phyloP scores from a whole-genome alignment of 2,329 filamentous ascomycete species.

The Sporothrix euskadiensis region DNA sequence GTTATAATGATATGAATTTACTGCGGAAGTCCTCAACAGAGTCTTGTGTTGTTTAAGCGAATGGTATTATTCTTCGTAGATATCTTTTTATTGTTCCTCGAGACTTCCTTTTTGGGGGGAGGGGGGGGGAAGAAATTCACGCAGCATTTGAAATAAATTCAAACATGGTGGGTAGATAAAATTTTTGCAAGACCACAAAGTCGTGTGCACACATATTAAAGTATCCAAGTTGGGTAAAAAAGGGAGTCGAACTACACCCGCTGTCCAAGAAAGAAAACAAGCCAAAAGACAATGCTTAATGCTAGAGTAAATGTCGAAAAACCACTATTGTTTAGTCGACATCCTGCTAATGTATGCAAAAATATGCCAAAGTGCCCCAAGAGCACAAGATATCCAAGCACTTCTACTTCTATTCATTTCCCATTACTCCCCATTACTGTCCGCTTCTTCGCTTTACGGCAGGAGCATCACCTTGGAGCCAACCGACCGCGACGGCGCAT shows the following conservation, averaged over 20 bases:
- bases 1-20: not conserved
- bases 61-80: too few species aligned
- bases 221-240: not conserved
- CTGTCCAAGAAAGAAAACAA: not conserved
- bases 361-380: not conserved
- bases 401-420: not conserved
- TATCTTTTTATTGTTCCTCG: too few species aligned
- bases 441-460: conserved; percentile 14
- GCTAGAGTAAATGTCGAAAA: not conserved
- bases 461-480: conserved; percentile 30
- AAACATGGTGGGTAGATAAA: not conserved
- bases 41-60: not conserved
- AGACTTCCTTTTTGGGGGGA: not conserved
- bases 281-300: not conserved
- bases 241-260: not conserved
- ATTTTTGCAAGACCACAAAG: not conserved
- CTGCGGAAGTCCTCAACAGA: not conserved
- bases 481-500: conserved; percentile 3
- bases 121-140: too few species aligned
- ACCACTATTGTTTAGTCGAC: not conserved
- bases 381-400: too few species aligned
- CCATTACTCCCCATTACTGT: not conserved
- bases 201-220: not conserved
- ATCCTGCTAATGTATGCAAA: not conserved
- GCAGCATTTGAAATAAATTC: not conserved